A percentile compares a stretch with the other conserved stretches of the same genome.
Conservation (phyloP, 1,284 basidiomycete genomes). For the Puccinia polysora region DNA sequence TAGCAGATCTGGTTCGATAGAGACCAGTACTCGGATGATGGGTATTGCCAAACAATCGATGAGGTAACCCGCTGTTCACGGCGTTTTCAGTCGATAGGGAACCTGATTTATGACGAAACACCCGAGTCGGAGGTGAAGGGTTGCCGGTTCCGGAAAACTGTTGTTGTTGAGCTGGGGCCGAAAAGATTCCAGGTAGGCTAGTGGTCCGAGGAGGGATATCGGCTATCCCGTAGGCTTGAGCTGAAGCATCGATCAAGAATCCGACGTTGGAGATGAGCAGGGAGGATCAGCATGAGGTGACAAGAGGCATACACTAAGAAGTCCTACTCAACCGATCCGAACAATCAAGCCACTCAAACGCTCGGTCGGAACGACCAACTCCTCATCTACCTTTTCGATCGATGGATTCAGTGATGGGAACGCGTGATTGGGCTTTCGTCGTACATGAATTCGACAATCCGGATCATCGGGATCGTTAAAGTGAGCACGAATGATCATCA, state of each 20-base stretch:
- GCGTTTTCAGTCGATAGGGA: neutral
- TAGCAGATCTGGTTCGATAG: slow-evolving; percentile 4
- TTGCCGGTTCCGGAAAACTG: neutral
- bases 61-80: slow-evolving; percentile 10
- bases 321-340: slow-evolving; percentile 20
- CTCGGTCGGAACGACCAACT: slow-evolving; percentile 32
- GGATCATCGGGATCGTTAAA: slow-evolving; percentile 43
- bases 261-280: neutral
- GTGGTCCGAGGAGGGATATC: slow-evolving; percentile 18
- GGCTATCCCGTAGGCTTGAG: slow-evolving; percentile 26
- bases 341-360: slow-evolving; percentile 29
- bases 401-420: slow-evolving; percentile 13
- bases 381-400: slow-evolving; percentile 30
- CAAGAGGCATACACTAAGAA: neutral
- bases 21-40: slow-evolving; percentile 4
- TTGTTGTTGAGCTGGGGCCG: slow-evolving; percentile 2
- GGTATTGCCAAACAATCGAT: slow-evolving; percentile 32
- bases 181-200: neutral
- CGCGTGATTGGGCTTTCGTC: neutral
- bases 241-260: neutral
- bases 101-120: slow-evolving; percentile 24
- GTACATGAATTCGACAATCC: slow-evolving; percentile 25
- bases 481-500: slow-evolving; percentile 39
- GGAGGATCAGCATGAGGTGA: neutral
- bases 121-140: slow-evolving; percentile 24